Evolutionary conservation across 129 eudicot species (phyloP).

Genomic region (Ambrosia trifida): DNA sequence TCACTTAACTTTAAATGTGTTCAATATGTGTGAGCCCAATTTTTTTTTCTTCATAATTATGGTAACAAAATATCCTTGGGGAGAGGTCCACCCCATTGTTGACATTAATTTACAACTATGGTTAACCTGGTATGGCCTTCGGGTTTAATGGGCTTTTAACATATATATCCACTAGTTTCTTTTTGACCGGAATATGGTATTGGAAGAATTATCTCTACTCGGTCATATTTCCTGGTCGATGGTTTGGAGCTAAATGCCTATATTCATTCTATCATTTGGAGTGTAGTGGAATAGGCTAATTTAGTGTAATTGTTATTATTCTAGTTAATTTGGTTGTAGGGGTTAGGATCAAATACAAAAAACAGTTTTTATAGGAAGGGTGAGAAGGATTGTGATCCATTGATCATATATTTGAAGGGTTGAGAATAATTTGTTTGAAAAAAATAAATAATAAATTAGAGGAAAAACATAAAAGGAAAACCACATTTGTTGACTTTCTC

Average conservation of each 20-base stretch:
- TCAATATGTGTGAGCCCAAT: background rate
- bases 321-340: no score
- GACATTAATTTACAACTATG: constrained; percentile 30
- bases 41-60: constrained; percentile 21
- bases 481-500: no score
- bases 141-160: constrained; percentile 35
- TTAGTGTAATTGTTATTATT: no score
- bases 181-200: constrained; percentile 30
- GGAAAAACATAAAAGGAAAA: no score
- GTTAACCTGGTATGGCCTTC: constrained; percentile 29
- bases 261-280: constrained; percentile 29
- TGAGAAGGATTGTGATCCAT: no score
- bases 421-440: no score
- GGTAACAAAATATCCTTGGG: constrained; percentile 31
- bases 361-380: no score
- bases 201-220: constrained; percentile 34
- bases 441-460: no score
- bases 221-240: constrained; percentile 21
- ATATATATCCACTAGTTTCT: constrained; percentile 23
- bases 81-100: constrained; percentile 34
- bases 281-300: constrained; percentile 13
- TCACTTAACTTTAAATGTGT: no score
- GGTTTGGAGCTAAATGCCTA: constrained; percentile 33
- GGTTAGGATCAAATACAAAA: no score
- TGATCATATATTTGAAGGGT: no score